Conservation (phyloP, 75 land plant species). For the Cryptomeria japonica region DNA sequence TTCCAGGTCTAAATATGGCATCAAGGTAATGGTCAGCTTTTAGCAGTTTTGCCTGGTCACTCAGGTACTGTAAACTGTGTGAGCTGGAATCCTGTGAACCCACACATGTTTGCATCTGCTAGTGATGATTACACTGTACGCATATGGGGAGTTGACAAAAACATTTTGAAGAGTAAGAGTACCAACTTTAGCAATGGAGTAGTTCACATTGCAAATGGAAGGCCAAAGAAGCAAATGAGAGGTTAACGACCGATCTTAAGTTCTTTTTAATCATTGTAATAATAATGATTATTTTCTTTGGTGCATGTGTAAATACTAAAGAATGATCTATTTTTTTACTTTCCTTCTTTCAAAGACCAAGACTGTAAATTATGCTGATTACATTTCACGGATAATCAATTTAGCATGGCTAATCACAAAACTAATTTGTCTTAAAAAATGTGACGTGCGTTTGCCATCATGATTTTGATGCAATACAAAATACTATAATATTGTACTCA, state of each 20-base stretch:
- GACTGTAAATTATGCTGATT: constrained; percentile 4
- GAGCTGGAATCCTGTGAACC: constrained; percentile 93
- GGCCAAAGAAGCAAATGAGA: constrained; percentile 6
- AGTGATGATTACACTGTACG: constrained; percentile 91
- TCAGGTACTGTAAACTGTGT: constrained; percentile 93
- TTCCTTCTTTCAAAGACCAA: constrained; percentile 5
- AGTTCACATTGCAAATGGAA: constrained; percentile 44
- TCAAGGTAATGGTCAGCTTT: constrained; percentile 64
- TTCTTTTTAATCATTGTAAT: background rate
- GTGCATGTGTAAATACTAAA: constrained; percentile 12
- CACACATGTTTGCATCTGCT: constrained; percentile 92
- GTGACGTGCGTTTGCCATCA: background rate
- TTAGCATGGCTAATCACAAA: background rate
- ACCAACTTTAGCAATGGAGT: constrained; percentile 44
- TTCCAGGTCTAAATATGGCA: constrained; percentile 95
- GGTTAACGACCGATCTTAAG: background rate
- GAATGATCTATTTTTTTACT: background rate
- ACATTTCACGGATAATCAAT: background rate
- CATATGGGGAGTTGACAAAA: constrained; percentile 74
- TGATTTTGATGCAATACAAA: background rate
- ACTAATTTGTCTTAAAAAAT: background rate
- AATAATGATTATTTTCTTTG: background rate
- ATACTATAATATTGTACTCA: background rate
- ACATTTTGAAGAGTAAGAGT: constrained; percentile 13
- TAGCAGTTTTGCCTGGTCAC: constrained; percentile 76